phyloP scores from a whole-genome alignment of 805 yeast genomes.

The Wickerhamomyces bisporus region DNA sequence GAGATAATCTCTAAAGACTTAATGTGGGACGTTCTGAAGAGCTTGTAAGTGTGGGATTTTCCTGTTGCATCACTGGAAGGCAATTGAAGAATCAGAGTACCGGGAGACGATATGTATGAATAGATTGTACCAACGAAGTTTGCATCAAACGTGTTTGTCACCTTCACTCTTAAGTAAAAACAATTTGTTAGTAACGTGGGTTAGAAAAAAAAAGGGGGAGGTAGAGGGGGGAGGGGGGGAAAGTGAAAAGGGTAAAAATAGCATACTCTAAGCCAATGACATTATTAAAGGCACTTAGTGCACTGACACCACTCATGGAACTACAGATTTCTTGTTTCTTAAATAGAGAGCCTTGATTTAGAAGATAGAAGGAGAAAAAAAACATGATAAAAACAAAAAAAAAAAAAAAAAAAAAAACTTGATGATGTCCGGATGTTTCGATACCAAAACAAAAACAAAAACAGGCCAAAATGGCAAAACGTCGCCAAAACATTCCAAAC shows the following conservation, averaged over 20 bases:
- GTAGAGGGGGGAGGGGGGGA: no score
- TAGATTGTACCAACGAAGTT: constrained; percentile 57
- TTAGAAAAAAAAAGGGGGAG: no score
- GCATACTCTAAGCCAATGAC: constrained; percentile 13
- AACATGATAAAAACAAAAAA: no score
- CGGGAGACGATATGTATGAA: constrained; percentile 46
- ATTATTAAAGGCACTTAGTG: constrained; percentile 6
- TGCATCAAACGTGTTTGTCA: constrained; percentile 55
- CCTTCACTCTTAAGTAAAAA: constrained; percentile 58
- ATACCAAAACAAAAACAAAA: no score
- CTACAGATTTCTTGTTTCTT: background rate
- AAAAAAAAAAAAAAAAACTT: background rate
- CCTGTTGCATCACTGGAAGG: constrained; percentile 6
- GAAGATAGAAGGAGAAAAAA: no score
- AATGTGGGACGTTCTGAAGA: constrained; percentile 54
- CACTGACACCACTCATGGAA: constrained; percentile 4
- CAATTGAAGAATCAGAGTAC: constrained; percentile 27
- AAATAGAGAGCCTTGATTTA: no score
- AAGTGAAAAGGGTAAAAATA: no score
- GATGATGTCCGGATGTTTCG: constrained; percentile 6
- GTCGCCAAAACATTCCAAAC: no score
- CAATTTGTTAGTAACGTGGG: no score
- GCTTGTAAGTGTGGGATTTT: constrained; percentile 32
- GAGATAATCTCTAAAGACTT: constrained; percentile 45
- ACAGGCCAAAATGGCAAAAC: no score